These are phyloP conservation scores for Coemansia sp. DNA, from an alignment of 192 early-diverging fungal genomes.

Conservation along the genomic window DNA sequence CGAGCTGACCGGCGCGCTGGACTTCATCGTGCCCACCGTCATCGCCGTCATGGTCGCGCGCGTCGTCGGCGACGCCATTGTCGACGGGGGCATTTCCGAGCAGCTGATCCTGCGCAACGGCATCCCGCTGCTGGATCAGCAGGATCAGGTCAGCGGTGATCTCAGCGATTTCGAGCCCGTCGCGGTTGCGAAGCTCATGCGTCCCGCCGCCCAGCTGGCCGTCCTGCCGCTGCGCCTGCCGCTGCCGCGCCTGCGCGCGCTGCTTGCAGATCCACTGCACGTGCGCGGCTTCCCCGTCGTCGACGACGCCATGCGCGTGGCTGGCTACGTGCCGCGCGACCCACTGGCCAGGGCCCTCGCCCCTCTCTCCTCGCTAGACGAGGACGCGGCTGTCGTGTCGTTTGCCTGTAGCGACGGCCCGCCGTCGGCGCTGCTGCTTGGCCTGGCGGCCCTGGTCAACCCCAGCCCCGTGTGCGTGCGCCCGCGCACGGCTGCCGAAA, in stretches of 20 bases:
- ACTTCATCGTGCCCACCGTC: constrained; percentile 78
- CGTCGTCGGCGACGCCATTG: constrained; percentile 69
- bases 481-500: constrained; percentile 65
- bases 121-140: constrained; percentile 58
- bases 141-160: constrained; percentile 38
- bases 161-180: no score
- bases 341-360: constrained; percentile 14
- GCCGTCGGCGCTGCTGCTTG: not conserved
- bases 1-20: constrained; percentile 92
- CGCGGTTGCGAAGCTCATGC: constrained; percentile 54
- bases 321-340: constrained; percentile 67
- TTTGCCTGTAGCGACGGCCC: no score
- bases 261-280: constrained; percentile 51
- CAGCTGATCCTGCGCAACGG: constrained; percentile 74
- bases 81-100: constrained; percentile 71
- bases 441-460: constrained; percentile 30
- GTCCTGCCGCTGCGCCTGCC: constrained; percentile 57
- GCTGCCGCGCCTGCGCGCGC: constrained; percentile 47
- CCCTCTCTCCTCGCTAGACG: not conserved
- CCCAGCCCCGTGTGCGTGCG: constrained; percentile 68
- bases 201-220: constrained; percentile 38
- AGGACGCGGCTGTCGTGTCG: not conserved
- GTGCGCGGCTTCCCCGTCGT: constrained; percentile 74
- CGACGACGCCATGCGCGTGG: constrained; percentile 58
- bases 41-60: constrained; percentile 76